A percentile compares a stretch with the other conserved stretches of the same genome.
Conservation (phyloP, 2,329 filamentous ascomycete species). For the Aspergillus sp. region DNA sequence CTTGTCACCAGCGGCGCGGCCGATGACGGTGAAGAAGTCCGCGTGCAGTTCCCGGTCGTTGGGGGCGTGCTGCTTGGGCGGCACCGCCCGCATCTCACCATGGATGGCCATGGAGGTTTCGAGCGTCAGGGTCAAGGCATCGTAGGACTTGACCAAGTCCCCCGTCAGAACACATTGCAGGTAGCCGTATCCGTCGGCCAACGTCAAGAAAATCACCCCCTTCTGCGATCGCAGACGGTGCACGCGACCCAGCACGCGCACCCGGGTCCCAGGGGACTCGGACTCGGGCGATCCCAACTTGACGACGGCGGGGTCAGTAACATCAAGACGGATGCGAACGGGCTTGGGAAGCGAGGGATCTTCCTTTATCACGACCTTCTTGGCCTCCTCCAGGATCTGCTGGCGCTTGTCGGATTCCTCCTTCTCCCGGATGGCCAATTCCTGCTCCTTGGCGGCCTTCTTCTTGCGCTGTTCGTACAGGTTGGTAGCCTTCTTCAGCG, state of each 20-base stretch:
- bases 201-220: slow-evolving; percentile 76
- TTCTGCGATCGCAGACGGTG: slow-evolving; percentile 76
- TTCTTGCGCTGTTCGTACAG: slow-evolving; percentile 69
- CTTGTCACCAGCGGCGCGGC: slow-evolving; percentile 72
- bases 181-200: slow-evolving; percentile 74
- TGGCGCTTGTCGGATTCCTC: slow-evolving; percentile 64
- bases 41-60: slow-evolving; percentile 81
- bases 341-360: slow-evolving; percentile 65
- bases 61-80: slow-evolving; percentile 66
- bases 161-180: slow-evolving; percentile 79
- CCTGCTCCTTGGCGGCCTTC: slow-evolving; percentile 71
- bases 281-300: slow-evolving; percentile 48
- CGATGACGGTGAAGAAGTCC: slow-evolving; percentile 77
- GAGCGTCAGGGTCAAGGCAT: slow-evolving; percentile 73
- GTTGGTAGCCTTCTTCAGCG: slow-evolving; percentile 74
- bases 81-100: slow-evolving; percentile 77
- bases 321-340: slow-evolving; percentile 65
- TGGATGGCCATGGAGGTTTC: slow-evolving; percentile 80
- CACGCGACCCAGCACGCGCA: slow-evolving; percentile 73
- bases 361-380: slow-evolving; percentile 64
- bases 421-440: slow-evolving; percentile 62
- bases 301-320: slow-evolving; percentile 54
- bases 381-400: slow-evolving; percentile 69
- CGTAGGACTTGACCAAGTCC: slow-evolving; percentile 81
- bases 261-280: slow-evolving; percentile 60